phyloP scores from a whole-genome alignment of 331 rosid genomes.

The Saraca asoca region DNA sequence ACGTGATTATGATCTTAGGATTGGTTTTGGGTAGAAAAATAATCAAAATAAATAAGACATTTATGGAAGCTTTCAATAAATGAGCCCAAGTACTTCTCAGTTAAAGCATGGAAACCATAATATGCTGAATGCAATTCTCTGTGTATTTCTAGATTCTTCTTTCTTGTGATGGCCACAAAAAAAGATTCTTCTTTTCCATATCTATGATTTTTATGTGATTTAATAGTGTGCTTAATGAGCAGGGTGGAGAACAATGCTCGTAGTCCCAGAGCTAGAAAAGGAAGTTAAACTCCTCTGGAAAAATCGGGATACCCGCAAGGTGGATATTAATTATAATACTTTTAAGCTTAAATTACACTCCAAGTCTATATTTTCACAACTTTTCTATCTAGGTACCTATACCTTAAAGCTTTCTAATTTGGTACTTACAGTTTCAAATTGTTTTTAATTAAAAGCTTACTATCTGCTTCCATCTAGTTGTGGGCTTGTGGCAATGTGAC shows the following conservation, averaged over 20 bases:
- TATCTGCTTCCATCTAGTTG: too few relatives aligned
- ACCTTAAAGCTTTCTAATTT: too few relatives aligned
- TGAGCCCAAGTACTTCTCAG: neutral
- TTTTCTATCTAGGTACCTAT: too few relatives aligned
- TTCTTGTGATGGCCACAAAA: too few relatives aligned
- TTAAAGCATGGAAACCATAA: neutral
- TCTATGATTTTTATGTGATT: conserved; percentile 29
- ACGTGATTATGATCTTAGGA: conserved; percentile 8
- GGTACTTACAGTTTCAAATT: neutral
- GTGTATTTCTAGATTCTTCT: neutral
- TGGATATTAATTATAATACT: conserved; percentile 29
- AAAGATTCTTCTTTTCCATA: conserved; percentile 8
- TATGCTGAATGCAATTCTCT: neutral
- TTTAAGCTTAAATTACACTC: neutral
- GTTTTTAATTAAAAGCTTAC: neutral
- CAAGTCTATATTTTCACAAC: too few relatives aligned
- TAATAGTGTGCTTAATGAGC: conserved; percentile 35
- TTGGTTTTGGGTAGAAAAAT: neutral
- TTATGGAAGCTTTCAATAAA: neutral
- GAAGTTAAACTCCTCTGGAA: conserved; percentile 89
- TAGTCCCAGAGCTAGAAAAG: conserved; percentile 91
- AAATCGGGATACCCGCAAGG: conserved; percentile 84
- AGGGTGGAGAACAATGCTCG: conserved; percentile 99
- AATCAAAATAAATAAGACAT: too few relatives aligned
- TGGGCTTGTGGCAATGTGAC: too few relatives aligned